Conservation (phyloP, 1,139 yeast species). For the Hyphopichia fennica region DNA sequence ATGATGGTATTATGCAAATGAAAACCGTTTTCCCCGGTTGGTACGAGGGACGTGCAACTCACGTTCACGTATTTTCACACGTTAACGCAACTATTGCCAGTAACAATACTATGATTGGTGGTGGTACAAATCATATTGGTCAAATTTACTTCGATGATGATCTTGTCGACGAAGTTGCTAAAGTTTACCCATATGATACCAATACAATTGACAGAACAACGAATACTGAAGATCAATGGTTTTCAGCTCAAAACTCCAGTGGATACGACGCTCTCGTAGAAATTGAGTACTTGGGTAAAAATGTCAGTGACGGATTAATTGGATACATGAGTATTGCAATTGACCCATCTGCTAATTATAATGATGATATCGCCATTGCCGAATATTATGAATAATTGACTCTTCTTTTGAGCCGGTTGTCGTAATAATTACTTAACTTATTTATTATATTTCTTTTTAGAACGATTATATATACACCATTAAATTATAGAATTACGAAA, state of each 20-base stretch:
- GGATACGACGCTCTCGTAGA: conserved; percentile 5
- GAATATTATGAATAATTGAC: too few relatives aligned
- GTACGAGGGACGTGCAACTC: conserved; percentile 4
- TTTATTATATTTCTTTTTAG: too few relatives aligned
- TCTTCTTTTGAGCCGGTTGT: too few relatives aligned
- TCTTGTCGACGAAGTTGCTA: conserved; percentile 4
- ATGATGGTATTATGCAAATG: conserved; percentile 4
- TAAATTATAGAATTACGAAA: too few relatives aligned
- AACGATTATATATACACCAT: too few relatives aligned
- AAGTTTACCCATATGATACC: conserved; percentile 1
- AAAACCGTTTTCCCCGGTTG: conserved; percentile 5
- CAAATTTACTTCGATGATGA: conserved; percentile 5
- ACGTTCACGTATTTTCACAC: conserved; percentile 5
- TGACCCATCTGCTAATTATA: conserved; percentile 4
- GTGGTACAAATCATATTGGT: conserved; percentile 5
- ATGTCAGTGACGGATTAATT: conserved; percentile 5
- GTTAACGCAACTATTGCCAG: conserved; percentile 4
- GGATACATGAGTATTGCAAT: conserved; percentile 5
- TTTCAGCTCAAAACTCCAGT: conserved; percentile 2
- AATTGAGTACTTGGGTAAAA: conserved; percentile 3
- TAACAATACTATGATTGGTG: conserved; percentile 3
- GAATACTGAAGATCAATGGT: conserved; percentile 3
- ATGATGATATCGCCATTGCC: conserved; percentile 3
- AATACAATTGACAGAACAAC: not conserved
- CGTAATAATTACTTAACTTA: too few relatives aligned